Evolutionary conservation across 1,284 basidiomycete genomes (phyloP), one percentile per base, ranked within the genome.

Genomic region (Cutaneotrichosporon cavernicola): DNA sequence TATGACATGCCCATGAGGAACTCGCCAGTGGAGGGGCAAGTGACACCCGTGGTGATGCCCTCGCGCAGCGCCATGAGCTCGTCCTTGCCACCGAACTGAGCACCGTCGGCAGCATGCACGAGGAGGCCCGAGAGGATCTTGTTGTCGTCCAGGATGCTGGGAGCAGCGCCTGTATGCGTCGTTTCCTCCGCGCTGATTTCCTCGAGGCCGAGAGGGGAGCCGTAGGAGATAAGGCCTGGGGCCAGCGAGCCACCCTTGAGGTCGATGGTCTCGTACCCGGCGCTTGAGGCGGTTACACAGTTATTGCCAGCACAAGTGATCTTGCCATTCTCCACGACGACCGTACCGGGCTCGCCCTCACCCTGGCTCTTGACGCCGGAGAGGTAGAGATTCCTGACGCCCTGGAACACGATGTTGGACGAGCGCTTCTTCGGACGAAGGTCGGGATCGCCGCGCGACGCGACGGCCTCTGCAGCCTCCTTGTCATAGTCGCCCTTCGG

Each of bases 41-140:
- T 76, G 40, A 84, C 81, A 5, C 87, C 89, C 1, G 86, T 85
- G 0, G 87, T 87, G 16, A 93, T 82, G n/a, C 84, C 84, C 16
- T 79, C 74, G 34, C 80, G 78, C 57, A 83, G 81, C 6, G 83
- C 83, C 50, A 82, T 68, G n/a, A 90, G 77, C 46, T 87, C 85
- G 72, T 91, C 86, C 53, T 90, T 85, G 30, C 86, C 86, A 5
- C 83, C 83, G 71, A 90, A 92, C 60, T 85, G 84, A 16, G 91
- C 82, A 0, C 90, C 90, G 73, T 94, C 91, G 6, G 86, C 84
- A 0, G 88, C 90, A 38, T 84, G 83, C 31, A 89, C 85, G 47
- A 90, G 74, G 0, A 83, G 72, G 30, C 85, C 85, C 26, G 86
- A 83, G 16, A 85, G 64, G 13, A 90, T 68, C 21, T 78, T 73